Evolutionary conservation across 768 basidiomycete genomes (phyloP).

Genomic region (Vararia minispora): DNA sequence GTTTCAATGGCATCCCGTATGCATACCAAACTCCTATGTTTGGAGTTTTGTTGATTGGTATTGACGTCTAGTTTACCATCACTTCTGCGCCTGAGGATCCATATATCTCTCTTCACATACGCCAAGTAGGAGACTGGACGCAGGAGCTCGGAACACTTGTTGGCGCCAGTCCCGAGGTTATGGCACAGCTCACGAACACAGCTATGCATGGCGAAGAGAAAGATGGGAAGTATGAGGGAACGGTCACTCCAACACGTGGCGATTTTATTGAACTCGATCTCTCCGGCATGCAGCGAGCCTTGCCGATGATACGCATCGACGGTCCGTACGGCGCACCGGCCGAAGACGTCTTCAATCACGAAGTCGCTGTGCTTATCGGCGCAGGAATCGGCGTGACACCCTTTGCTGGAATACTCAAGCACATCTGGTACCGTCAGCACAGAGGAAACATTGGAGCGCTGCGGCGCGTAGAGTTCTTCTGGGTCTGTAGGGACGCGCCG

Average conservation of each 20-base stretch:
- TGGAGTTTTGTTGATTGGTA: slow-evolving; percentile 1
- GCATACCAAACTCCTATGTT: slow-evolving; percentile 18
- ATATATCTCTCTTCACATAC: slow-evolving; percentile 81
- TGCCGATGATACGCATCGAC: slow-evolving; percentile 71
- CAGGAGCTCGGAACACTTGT: slow-evolving; percentile 72
- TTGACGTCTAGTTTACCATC: slow-evolving; percentile 82
- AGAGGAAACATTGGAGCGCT: slow-evolving; percentile 64
- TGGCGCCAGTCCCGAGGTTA: slow-evolving; percentile 63
- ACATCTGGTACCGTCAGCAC: slow-evolving; percentile 89
- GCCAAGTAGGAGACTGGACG: slow-evolving; percentile 86
- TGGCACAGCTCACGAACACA: slow-evolving; percentile 63
- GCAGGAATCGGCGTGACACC: slow-evolving; percentile 93
- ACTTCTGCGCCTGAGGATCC: slow-evolving; percentile 90
- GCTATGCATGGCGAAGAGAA: slow-evolving; percentile 69
- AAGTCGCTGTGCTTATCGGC: slow-evolving; percentile 81
- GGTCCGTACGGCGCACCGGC: slow-evolving; percentile 92
- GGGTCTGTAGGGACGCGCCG: slow-evolving; percentile 80
- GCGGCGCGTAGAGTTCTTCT: slow-evolving; percentile 85
- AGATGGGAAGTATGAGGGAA: slow-evolving; percentile 25
- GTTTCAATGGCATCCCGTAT: slow-evolving; percentile 89
- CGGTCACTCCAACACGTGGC: slow-evolving; percentile 49
- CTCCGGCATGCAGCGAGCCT: slow-evolving; percentile 29
- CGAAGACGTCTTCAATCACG: slow-evolving; percentile 73
- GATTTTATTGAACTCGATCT: slow-evolving; percentile 72
- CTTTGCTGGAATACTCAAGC: slow-evolving; percentile 86